phyloP scores from a whole-genome alignment of 2,329 filamentous ascomycete species.

The Coniochaeta ligniaria region DNA sequence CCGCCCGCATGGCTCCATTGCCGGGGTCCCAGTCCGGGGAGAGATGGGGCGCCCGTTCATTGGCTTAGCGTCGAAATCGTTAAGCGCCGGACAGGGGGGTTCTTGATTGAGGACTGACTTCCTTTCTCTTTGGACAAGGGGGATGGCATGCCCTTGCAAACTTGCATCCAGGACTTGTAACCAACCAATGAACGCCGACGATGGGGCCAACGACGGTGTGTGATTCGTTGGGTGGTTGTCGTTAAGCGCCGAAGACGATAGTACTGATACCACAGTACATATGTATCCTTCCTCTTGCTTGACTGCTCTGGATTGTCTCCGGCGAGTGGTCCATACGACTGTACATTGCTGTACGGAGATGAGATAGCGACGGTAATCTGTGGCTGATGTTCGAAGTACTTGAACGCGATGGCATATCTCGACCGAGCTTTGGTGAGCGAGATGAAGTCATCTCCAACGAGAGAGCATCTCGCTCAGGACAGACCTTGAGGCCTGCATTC shows the following conservation, averaged over 20 bases:
- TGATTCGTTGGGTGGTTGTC: neutral
- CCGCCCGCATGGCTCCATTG: constrained; percentile 3
- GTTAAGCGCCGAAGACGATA: neutral
- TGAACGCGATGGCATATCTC: too few relatives aligned
- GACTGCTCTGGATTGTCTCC: too few relatives aligned
- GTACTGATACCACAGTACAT: neutral
- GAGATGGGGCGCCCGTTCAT: neutral
- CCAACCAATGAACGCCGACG: neutral
- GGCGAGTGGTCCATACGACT: neutral
- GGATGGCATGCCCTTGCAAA: neutral
- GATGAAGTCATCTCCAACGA: neutral
- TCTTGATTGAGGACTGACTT: neutral
- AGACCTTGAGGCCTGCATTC: neutral
- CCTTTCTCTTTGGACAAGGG: neutral
- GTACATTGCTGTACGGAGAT: neutral
- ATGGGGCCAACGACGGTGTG: neutral
- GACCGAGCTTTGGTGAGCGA: neutral
- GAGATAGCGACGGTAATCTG: neutral
- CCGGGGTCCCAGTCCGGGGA: neutral
- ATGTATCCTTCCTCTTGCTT: neutral
- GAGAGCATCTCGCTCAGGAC: too few relatives aligned
- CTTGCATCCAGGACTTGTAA: neutral
- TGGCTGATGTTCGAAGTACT: neutral
- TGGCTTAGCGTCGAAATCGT: neutral
- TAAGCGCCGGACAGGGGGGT: constrained; percentile 2